These are phyloP conservation scores for Clitopilus hobsonii DNA, from an alignment of 768 basidiomycete genomes.

Conservation along the genomic window DNA sequence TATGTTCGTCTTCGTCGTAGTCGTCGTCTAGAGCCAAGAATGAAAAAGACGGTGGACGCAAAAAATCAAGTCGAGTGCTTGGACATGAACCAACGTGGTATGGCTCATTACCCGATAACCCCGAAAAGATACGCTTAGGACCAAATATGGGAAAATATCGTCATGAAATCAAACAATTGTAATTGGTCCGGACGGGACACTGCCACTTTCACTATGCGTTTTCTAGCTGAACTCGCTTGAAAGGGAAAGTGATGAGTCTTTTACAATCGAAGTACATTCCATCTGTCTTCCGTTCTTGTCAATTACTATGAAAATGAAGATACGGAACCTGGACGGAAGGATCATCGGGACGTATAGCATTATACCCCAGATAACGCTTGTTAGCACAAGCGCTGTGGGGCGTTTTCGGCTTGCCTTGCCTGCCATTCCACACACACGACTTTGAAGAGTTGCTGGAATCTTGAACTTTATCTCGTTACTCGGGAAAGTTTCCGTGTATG, in stretches of 20 bases:
- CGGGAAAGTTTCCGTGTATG: background rate
- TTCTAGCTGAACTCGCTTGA: background rate
- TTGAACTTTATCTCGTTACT: background rate
- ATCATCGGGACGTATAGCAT: too few relatives aligned
- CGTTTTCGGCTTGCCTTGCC: background rate
- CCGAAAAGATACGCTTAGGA: background rate
- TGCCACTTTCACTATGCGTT: background rate
- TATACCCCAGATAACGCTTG: background rate
- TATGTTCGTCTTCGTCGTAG: background rate
- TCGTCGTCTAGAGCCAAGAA: background rate
- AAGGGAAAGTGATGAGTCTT: background rate
- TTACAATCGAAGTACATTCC: background rate
- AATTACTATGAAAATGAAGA: background rate
- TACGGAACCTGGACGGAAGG: background rate
- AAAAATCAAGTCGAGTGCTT: background rate
- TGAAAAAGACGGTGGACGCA: background rate
- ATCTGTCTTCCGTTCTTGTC: background rate
- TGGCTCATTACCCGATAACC: background rate
- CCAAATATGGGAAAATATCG: background rate
- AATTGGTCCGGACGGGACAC: background rate
- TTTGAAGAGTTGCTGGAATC: background rate
- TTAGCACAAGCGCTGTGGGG: too few relatives aligned
- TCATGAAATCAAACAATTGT: background rate
- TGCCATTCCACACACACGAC: background rate
- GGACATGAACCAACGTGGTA: background rate